phyloP scores from a whole-genome alignment of 345 rosid species.

The Gossypioides kirkii region DNA sequence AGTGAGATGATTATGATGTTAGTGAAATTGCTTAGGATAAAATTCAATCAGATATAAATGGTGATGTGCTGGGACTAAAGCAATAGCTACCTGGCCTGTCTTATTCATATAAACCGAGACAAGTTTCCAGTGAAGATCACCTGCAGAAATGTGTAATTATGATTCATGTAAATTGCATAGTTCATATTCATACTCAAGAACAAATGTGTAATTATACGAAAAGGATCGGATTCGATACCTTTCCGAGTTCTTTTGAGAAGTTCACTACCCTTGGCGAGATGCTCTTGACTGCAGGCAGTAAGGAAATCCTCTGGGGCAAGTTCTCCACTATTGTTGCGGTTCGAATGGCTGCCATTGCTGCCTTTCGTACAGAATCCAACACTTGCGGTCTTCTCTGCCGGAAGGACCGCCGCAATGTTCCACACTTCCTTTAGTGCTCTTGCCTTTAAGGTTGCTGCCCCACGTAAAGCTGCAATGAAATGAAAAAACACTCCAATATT shows the following conservation, averaged over 20 bases:
- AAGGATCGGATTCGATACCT: constrained; percentile 33
- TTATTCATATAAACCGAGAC: constrained; percentile 77
- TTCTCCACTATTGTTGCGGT: constrained; percentile 47
- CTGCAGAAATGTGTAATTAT: constrained; percentile 29
- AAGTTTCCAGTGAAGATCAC: constrained; percentile 91
- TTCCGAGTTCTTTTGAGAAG: constrained; percentile 91
- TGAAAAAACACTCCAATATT: neutral
- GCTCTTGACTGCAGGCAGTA: constrained; percentile 52
- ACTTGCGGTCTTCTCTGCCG: constrained; percentile 55
- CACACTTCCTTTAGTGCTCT: constrained; percentile 80
- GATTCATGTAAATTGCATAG: neutral
- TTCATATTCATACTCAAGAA: neutral
- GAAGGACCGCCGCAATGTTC: constrained; percentile 67
- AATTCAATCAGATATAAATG: neutral
- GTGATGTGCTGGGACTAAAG: neutral
- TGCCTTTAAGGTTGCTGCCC: constrained; percentile 90
- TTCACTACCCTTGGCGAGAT: constrained; percentile 73
- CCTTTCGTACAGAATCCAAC: constrained; percentile 35
- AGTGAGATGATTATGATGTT: neutral
- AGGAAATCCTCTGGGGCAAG: constrained; percentile 49
- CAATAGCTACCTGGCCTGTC: constrained; percentile 43
- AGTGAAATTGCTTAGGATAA: neutral
- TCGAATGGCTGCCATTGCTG: constrained; percentile 27
- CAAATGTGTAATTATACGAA: neutral
- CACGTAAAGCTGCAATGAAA: constrained; percentile 65